Conservation (phyloP, 148 eudicot species). For the Silene latifolia region DNA sequence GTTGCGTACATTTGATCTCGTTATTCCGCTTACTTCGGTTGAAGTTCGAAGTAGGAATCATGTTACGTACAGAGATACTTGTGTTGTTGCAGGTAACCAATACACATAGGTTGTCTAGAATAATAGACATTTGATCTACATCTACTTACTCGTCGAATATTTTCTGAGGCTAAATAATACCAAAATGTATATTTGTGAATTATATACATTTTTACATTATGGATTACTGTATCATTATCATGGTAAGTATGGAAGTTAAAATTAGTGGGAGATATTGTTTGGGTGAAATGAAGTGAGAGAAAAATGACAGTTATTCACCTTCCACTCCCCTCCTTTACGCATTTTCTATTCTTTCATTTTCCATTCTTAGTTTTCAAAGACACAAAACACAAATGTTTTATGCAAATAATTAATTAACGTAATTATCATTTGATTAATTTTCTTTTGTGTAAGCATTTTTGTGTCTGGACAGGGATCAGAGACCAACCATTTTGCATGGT, state of each 20-base stretch:
- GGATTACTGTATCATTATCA: too few species aligned
- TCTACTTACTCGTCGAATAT: too few species aligned
- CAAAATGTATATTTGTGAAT: background rate
- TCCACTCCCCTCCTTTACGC: constrained; percentile 10
- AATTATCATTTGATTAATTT: background rate
- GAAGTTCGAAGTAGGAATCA: background rate
- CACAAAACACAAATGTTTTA: background rate
- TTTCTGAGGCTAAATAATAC: background rate
- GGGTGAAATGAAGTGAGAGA: background rate
- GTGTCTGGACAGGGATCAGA: background rate
- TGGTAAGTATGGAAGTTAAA: background rate
- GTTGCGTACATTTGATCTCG: background rate
- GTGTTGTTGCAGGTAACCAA: too few species aligned
- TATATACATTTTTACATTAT: too few species aligned
- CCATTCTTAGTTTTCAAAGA: background rate
- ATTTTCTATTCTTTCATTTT: background rate
- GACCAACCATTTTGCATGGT: background rate
- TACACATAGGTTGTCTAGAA: background rate
- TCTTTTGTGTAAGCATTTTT: background rate
- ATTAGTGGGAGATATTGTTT: background rate
- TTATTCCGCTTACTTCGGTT: background rate
- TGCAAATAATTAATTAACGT: background rate
- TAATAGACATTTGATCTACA: too few species aligned
- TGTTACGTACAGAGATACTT: too few species aligned
- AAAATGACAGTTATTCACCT: background rate